Base-by-base conservation (phyloP, 768 basidiomycete genomes). In the Leccinum variicolor region DNA sequence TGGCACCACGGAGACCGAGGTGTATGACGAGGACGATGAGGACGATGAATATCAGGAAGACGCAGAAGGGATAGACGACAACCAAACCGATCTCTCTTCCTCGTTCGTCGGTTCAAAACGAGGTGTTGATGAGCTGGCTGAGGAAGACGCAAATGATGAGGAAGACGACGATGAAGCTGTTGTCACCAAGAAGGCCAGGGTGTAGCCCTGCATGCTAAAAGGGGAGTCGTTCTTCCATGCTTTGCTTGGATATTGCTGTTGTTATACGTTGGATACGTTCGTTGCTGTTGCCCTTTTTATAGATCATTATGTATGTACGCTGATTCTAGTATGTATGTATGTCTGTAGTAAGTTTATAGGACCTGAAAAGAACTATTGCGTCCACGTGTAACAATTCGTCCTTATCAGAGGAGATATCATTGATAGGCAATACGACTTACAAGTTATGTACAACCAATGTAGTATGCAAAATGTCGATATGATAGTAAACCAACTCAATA, bases 181-280 rank as follows among this genome's bases (percentile, higher is more conserved):
- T 11, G 57, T 31, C 11, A 5, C 58, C 8, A 72, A 72, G 56
- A 72, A 72, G 52, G 62, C 53, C 13, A 73, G 49, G 54, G 72
- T 72, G 47, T 69, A 60, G 50, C 52, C 34, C 21, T 19, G 8
- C 50, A 3, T 10, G 10, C 26, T 25, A 21, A 47, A 50, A 26
- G 34, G 28, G 54, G 29, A 45, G 23, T 29, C 17, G 13, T 7
- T 17, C 17, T 15, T 15, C 14, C 36, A 29, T 31, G 21, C 19
- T 45, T 61, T 51, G 29, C 57, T 29, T 29, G 29, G 25, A 33
- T 50, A 43, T 58, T 49, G 4, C 39, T 36, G 23, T 50, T 54
- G 13, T 33, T 33, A 33, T 33, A 5, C 13, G 31, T 17, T 43
- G 5, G 21, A 31, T 48, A 25, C 36, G 21, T 46, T 49, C 17